Evolutionary conservation across 2,329 filamentous ascomycete genomes (phyloP), one percentile per base, ranked within the genome.

Genomic region (Pseudocercospora macadamiae): DNA sequence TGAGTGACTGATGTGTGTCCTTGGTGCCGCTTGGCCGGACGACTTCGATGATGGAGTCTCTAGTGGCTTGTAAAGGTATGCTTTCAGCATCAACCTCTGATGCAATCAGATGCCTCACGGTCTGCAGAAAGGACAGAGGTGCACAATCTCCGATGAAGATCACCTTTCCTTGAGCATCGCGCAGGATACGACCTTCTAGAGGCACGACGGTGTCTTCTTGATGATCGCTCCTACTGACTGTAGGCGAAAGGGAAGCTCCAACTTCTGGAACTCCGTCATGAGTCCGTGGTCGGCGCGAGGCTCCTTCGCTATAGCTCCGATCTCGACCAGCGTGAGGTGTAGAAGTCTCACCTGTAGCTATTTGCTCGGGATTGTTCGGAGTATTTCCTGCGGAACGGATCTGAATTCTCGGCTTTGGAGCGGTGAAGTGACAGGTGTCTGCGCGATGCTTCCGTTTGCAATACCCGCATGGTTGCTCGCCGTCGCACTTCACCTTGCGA

Each of bases 71-170:
- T 1, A 55, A 49, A 0, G 63, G 56, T 19, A 67, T 62, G 7
- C 53, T 63, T 72, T 45, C 75, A 12, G 74, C 72, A 10, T 78
- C 78, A 19, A 79, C 76, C 18, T 76, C 75, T 9, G 75, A 74
- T 3, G 78, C 77, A 6, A 82, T 77, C 4, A 83, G 73, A 44
- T 81, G 77, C 30, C 80, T 77, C 12, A 83, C 79, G 54, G 79
- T 82, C 64, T 82, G 80, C 32, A 82, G 64, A 54, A 82, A 82
- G 0, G 80, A 82, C 47, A 83, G 69, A 48, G 80, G 81, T 30
- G 80, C 80, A 34, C 79, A 82, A 59, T 83, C 81, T 12, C 81
- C 81, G 25, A 83, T 79, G 62, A 82, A 83, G 66, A 83, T 82
- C 51, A 81, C 77, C 55, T 82, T 82, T 4, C 80, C 80, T 60